Base-by-base conservation (phyloP, 73 alveolate species). In the Paramecium caudatum region DNA sequence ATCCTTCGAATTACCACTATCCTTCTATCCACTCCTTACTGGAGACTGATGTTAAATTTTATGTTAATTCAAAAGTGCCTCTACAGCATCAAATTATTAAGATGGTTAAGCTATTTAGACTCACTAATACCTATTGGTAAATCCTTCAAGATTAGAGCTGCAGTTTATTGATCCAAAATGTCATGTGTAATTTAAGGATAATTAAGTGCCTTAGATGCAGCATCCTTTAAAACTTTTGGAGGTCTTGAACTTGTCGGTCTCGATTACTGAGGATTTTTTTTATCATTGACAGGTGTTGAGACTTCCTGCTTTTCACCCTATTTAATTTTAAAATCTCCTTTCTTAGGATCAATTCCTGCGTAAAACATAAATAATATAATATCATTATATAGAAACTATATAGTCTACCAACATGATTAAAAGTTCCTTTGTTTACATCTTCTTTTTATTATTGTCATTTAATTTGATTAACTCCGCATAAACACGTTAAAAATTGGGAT, bases 1-100 rank as follows among this genome's bases (percentile, higher is more conserved):
- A 69, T 93, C 95, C 19, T 65, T 82, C 2, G 80, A 55, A 55
- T 55, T 55, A 27, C 46, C 80, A 55, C 80, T 55, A 55, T 55
- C 80, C 45, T 55, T 55, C 34, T 91, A 82, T 23, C 55, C 39
- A 13, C 92, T 68, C 16, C 85, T 48, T 37, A 32, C 34, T 46
- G 85, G 82, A 82, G 92, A 46, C 27, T 90, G 49, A 21, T 80
- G 13, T 82, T 47, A 17, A 36, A 74, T 74, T 41, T 74, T 74
- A 74, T 74, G 88, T 45, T 74, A 13, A 74, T 74, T 74, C 32
- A 74, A 74, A 39, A 74, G 32, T 34, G 43, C 43, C 12, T 74
- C 88, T 1, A 74, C 88, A 12, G 88, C 88, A 74, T 74, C 88
- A 74, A 15, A 74, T 41, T 74, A 16, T 27, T 81, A 10, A 9